Evolutionary conservation across 129 eudicot genomes (phyloP).

Genomic region (Tagetes patula): DNA sequence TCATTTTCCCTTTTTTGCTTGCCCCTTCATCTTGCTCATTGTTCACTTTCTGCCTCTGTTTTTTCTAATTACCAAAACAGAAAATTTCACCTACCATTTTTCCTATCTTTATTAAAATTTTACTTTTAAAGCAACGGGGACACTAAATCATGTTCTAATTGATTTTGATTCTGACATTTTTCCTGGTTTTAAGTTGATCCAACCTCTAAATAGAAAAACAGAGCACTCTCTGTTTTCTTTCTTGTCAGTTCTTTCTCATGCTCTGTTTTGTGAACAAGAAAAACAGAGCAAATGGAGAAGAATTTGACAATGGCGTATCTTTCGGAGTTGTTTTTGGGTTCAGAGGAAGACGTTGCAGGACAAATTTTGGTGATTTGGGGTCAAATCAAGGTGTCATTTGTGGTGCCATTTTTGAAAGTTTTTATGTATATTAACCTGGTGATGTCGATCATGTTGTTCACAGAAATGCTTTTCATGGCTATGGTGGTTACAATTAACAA

Average conservation of each 20-base stretch:
- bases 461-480: slow-evolving; percentile 10
- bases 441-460: not conserved
- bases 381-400: not conserved
- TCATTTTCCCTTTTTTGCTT: not conserved
- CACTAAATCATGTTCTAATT: not conserved
- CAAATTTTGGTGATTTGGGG: slow-evolving; percentile 1
- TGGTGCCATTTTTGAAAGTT: not conserved
- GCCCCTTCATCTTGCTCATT: not conserved
- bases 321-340: slow-evolving; percentile 30
- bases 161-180: not conserved
- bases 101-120: not conserved
- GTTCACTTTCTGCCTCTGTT: not conserved
- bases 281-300: slow-evolving; percentile 9
- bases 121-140: not conserved
- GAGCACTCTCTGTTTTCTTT: not conserved
- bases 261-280: not conserved
- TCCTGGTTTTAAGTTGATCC: not conserved
- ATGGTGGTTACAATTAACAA: not conserved
- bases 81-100: not conserved
- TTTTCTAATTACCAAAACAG: not conserved
- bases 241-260: not conserved
- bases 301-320: not conserved
- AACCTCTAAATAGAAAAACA: not conserved
- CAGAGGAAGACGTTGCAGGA: slow-evolving; percentile 12
- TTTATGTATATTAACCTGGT: slow-evolving; percentile 4